Evolutionary conservation across 2,329 filamentous ascomycete species (phyloP).

Genomic region (Neophaeococcomyces aloes): DNA sequence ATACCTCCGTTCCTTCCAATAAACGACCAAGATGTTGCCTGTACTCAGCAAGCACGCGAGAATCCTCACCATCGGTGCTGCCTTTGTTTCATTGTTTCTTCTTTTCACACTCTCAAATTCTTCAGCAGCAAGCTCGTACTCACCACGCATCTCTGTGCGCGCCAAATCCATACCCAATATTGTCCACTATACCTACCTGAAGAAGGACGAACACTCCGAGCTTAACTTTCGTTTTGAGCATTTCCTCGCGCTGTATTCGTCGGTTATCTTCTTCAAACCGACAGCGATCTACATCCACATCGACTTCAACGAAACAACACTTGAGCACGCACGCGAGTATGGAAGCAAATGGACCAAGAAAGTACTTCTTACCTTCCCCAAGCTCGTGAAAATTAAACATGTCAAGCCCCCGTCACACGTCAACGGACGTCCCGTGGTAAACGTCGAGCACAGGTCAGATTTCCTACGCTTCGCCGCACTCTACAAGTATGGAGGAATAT

Average conservation of each 20-base stretch:
- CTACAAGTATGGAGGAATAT: slow-evolving; percentile 22
- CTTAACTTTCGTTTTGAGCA: neutral
- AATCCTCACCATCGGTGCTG: too few species aligned
- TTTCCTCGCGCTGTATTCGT: neutral
- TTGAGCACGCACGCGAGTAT: neutral
- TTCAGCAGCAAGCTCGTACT: too few species aligned
- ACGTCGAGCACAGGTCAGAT: slow-evolving; percentile 23
- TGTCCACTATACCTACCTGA: neutral
- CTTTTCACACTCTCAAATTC: too few species aligned
- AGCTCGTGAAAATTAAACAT: too few species aligned
- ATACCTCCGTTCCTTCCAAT: too few species aligned
- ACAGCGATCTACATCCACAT: neutral
- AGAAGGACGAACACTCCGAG: neutral
- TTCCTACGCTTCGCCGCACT: slow-evolving; percentile 23
- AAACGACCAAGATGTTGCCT: too few species aligned
- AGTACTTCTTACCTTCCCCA: neutral
- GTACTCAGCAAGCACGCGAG: too few species aligned
- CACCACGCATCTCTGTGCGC: neutral
- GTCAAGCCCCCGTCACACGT: too few species aligned
- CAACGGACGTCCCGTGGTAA: too few species aligned
- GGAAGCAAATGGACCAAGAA: neutral
- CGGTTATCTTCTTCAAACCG: neutral
- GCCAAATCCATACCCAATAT: neutral
- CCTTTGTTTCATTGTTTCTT: too few species aligned
- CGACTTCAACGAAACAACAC: neutral